Evolutionary conservation across 441 rosid genomes (phyloP), one percentile per base, ranked within the genome.

Genomic region (Codiaeum variegatum): DNA sequence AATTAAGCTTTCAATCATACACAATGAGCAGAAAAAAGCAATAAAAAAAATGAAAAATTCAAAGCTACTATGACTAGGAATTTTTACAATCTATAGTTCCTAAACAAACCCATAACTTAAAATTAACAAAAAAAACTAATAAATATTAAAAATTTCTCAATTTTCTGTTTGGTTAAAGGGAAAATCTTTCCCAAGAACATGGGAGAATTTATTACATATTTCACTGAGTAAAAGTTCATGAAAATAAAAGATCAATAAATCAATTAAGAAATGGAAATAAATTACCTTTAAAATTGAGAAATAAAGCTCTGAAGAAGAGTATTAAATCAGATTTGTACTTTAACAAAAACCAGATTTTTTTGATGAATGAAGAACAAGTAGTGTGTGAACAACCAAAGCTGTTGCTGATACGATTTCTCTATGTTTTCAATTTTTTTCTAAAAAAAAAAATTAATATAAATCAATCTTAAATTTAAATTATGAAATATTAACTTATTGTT

Each of bases 141-240:
- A 36, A 62, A 21, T 2, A n/a, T 36, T 3, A 16, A 62, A n/a
- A 11, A 23, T 3, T 44, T 62, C 47, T 18, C n/a, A 54, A 32
- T 5, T 5, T 15, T 19, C 62, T 68, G 71, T 68, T 52, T 32
- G 71, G 42, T 52, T 52, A 47, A 29, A 26, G 26, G 15, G 62
- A 54, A 68, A 52, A 68, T 67, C 28, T 5, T 52, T 42, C 61
- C 62, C 47, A 31, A 49, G 60, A 52, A 68, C 6, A 52, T 28
- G 18, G 8, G 5, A 19, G 18, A 11, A 1, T 65, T 42, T 24
- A 42, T n/a, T 7, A 11, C 46, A 65, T 42, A n/a, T 65, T 28
- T 9, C 6, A 0, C 31, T 6, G 21, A n/a, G 34, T 38, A 21
- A 49, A 67, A 65, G 8, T 26, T 28, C 31, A 63, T 9, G 51